Conservation (phyloP, 129 eudicot genomes). For the Apium graveolens region DNA sequence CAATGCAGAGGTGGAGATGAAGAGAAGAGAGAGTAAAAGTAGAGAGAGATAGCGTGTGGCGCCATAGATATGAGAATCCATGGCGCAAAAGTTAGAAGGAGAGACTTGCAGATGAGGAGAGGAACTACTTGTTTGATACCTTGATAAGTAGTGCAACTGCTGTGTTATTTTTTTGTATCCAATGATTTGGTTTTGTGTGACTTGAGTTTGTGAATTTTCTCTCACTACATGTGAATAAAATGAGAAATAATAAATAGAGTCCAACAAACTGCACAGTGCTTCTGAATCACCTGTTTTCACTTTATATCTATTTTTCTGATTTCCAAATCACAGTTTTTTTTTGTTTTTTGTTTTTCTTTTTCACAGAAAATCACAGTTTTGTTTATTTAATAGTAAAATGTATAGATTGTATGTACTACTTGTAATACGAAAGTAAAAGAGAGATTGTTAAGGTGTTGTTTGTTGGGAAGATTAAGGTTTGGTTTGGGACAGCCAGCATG, state of each 20-base stretch:
- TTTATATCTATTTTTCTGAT: neutral
- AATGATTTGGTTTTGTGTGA: no score
- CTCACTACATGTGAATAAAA: conserved; percentile 14
- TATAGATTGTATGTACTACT: neutral
- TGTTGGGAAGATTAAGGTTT: neutral
- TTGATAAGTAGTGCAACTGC: neutral
- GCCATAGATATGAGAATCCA: conserved; percentile 64
- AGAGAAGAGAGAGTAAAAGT: conserved; percentile 8
- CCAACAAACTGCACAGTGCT: conserved; percentile 10
- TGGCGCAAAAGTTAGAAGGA: conserved; percentile 26
- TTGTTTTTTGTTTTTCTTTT: no score
- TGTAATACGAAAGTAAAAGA: neutral
- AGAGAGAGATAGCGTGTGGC: conserved; percentile 14
- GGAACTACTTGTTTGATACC: conserved; percentile 5
- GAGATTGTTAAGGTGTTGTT: neutral
- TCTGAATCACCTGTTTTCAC: neutral
- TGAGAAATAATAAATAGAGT: conserved; percentile 9
- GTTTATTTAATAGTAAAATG: neutral
- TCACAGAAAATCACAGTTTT: neutral
- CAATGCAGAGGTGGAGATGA: conserved; percentile 31
- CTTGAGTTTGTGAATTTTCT: neutral
- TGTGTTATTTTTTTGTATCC: no score
- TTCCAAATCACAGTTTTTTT: neutral
- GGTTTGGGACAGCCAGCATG: neutral
- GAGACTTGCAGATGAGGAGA: conserved; percentile 10